phyloP scores from a whole-genome alignment of 2,329 filamentous ascomycete species.

The Phoma sp. region DNA sequence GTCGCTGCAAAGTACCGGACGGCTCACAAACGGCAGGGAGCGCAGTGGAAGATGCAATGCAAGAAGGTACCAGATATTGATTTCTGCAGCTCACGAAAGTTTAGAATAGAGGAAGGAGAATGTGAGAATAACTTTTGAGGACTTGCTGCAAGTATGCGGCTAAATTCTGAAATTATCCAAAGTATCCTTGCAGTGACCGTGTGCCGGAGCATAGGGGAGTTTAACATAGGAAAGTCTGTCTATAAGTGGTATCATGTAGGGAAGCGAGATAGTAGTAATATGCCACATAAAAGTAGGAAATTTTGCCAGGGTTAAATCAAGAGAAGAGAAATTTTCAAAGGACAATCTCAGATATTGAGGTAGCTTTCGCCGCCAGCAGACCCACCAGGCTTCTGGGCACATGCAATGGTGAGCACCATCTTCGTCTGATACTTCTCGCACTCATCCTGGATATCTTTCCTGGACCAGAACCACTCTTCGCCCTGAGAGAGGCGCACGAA shows the following conservation, averaged over 20 bases:
- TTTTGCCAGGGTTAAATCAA: not conserved
- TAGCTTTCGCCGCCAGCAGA: constrained; percentile 21
- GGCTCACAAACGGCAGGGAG: not conserved
- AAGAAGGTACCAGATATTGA: constrained; percentile 4
- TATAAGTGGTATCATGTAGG: constrained; percentile 20
- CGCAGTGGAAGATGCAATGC: constrained; percentile 2
- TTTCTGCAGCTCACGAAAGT: not conserved
- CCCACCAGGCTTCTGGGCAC: constrained; percentile 26
- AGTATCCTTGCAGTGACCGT: not conserved
- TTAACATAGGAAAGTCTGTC: constrained; percentile 6
- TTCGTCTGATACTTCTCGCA: constrained; percentile 34
- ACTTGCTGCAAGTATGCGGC: not conserved
- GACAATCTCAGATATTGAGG: constrained; percentile 19
- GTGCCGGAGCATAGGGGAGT: not conserved
- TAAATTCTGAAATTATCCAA: not conserved
- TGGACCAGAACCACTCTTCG: constrained; percentile 37
- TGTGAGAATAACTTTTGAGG: not conserved
- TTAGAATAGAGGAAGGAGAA: not conserved
- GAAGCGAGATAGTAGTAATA: not conserved
- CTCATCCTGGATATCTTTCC: constrained; percentile 30
- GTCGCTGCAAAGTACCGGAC: not conserved
- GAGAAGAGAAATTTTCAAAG: not conserved
- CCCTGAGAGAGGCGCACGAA: constrained; percentile 25
- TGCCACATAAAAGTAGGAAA: not conserved
- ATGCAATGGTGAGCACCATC: constrained; percentile 35